phyloP scores from a whole-genome alignment of 441 rosid species.

The Aquilaria agallochum region DNA sequence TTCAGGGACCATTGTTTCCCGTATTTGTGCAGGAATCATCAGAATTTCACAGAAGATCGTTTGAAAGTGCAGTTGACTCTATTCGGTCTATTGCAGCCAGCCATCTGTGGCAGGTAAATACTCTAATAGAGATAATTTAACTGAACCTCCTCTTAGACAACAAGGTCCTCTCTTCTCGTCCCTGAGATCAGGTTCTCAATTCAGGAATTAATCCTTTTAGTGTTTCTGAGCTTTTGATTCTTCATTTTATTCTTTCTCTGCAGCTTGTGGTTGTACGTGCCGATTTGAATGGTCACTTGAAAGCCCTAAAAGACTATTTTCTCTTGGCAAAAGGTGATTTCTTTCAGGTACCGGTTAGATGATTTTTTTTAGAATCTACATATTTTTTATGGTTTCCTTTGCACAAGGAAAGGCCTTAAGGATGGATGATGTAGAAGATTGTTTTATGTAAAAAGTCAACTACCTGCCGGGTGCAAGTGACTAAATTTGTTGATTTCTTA shows the following conservation, averaged over 20 bases:
- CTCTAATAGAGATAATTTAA: background rate
- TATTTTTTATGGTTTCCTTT: background rate
- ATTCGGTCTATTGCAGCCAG: conserved; percentile 94
- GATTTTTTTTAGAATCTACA: conserved; percentile 2
- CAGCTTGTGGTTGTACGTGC: conserved; percentile 98
- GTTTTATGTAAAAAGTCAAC: too few species aligned
- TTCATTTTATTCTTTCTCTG: conserved; percentile 24
- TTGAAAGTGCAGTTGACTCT: conserved; percentile 82
- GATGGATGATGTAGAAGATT: background rate
- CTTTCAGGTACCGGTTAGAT: conserved; percentile 66
- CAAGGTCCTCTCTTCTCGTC: background rate
- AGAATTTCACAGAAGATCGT: conserved; percentile 92
- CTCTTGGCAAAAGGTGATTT: conserved; percentile 97
- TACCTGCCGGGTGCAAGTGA: too few species aligned
- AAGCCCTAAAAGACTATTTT: conserved; percentile 95
- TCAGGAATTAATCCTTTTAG: conserved; percentile 5
- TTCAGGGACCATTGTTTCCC: background rate
- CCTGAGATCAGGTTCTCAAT: conserved; percentile 2
- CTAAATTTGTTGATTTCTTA: too few species aligned
- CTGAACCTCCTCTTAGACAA: too few species aligned
- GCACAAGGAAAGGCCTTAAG: background rate
- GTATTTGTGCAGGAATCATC: conserved; percentile 57
- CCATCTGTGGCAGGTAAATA: conserved; percentile 98
- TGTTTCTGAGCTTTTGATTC: conserved; percentile 10
- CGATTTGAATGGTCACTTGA: conserved; percentile 90